A percentile compares a stretch with the other conserved stretches of the same genome.
phyloP scores from a whole-genome alignment of 2,329 filamentous ascomycete genomes.

The Fusarium dimerum region DNA sequence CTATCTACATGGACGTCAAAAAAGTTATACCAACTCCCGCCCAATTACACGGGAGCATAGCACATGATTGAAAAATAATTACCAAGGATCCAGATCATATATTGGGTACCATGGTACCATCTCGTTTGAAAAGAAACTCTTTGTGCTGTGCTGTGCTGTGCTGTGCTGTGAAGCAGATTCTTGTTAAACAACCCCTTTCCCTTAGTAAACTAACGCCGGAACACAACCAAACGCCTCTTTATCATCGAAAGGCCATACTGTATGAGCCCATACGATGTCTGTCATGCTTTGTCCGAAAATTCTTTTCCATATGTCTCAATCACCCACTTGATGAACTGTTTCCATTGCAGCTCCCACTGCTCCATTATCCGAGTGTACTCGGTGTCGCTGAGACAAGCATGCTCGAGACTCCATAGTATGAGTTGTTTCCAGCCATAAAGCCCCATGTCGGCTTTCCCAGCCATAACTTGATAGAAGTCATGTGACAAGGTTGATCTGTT shows the following conservation, averaged over 20 bases:
- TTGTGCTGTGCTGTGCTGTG: too few species aligned
- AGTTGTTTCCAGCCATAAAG: conserved; percentile 73
- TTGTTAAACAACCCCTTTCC: too few species aligned
- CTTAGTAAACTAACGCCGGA: too few species aligned
- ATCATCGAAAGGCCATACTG: background rate
- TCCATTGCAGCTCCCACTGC: conserved; percentile 59
- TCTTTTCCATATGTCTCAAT: conserved; percentile 41
- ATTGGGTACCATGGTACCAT: too few species aligned
- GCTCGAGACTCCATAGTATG: conserved; percentile 61
- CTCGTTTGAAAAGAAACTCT: too few species aligned
- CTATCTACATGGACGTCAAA: too few species aligned
- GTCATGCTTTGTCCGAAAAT: conserved; percentile 3
- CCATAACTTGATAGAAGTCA: conserved; percentile 76
- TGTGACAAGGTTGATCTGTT: conserved; percentile 68
- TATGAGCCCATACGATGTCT: background rate
- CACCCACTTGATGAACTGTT: conserved; percentile 56
- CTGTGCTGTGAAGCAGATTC: too few species aligned
- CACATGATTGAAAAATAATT: too few species aligned
- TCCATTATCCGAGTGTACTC: conserved; percentile 40
- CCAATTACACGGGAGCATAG: too few species aligned
- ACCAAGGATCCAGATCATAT: too few species aligned
- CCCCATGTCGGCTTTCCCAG: conserved; percentile 66
- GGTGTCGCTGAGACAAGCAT: conserved; percentile 52
- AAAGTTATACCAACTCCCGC: too few species aligned
- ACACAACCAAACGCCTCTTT: too few species aligned